Percentiles rank a stretch among this genome's conserved stretches.
Evolutionary conservation across 176 grass and related monocot genomes (phyloP).

Genomic region (Phyllostachys edulis): DNA sequence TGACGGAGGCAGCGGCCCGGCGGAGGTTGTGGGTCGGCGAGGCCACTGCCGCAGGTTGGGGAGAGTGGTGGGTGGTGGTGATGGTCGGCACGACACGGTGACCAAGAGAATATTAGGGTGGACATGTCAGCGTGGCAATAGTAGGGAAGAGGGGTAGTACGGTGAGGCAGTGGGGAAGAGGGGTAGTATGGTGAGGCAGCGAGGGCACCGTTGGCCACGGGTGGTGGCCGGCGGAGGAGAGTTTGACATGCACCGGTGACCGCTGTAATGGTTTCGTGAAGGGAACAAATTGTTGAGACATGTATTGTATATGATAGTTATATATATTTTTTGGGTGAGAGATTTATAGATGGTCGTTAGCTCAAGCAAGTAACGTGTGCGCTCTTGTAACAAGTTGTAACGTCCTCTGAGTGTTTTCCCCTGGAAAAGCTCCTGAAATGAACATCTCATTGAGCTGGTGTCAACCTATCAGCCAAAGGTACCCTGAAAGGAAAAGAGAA

Average conservation of each 20-base stretch:
- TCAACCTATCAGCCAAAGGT: neutral
- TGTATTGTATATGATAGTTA: neutral
- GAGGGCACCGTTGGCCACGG: too few species aligned
- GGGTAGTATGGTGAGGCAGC: too few species aligned
- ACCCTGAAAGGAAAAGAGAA: neutral
- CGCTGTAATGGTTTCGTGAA: neutral
- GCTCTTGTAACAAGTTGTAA: neutral
- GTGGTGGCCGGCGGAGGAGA: too few species aligned
- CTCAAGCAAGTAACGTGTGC: slow-evolving; percentile 33
- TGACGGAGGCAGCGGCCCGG: too few species aligned
- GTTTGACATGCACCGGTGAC: neutral
- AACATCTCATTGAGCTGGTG: neutral
- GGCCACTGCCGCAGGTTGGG: too few species aligned
- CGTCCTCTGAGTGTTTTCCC: slow-evolving; percentile 20
- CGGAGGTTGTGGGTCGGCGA: too few species aligned
- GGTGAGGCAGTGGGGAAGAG: accelerated
- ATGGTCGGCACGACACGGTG: too few species aligned
- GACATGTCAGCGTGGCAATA: too few species aligned
- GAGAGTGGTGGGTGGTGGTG: too few species aligned
- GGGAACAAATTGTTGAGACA: neutral
- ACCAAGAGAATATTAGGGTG: too few species aligned
- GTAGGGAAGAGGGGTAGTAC: too few species aligned
- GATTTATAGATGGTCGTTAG: neutral
- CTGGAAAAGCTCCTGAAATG: slow-evolving; percentile 10
- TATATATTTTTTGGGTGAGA: neutral